A percentile compares a stretch with the other conserved stretches of the same genome.
Conservation (phyloP, 305 asterid genomes). For the Striga hermonthica region DNA sequence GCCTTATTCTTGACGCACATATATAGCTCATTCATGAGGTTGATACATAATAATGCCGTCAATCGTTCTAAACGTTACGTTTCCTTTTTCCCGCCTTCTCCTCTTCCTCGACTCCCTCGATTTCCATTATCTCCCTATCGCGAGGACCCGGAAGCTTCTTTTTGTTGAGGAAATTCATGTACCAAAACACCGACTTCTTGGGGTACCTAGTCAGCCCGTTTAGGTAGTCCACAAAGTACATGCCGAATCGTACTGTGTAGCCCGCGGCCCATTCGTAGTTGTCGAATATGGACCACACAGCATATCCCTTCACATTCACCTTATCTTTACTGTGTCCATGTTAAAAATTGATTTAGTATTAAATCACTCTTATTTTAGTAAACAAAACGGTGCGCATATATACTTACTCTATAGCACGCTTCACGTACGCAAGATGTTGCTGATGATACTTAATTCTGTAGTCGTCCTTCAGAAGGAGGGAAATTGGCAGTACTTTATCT, state of each 20-base stretch:
- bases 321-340: constrained; percentile 26
- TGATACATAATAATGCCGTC: too few species aligned
- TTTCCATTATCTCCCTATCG: background rate
- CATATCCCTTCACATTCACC: constrained; percentile 27
- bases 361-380: too few species aligned
- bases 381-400: background rate
- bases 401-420: constrained; percentile 39
- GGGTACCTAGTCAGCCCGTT: constrained; percentile 30
- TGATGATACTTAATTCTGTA: constrained; percentile 29
- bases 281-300: constrained; percentile 34
- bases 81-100: background rate
- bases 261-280: constrained; percentile 45
- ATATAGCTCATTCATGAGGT: too few species aligned
- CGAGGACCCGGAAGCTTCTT: background rate
- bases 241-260: constrained; percentile 39
- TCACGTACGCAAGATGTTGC: constrained; percentile 33
- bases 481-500: constrained; percentile 2
- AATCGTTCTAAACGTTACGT: too few species aligned
- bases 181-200: constrained; percentile 21
- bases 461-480: constrained; percentile 32
- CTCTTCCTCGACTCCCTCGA: background rate
- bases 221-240: constrained; percentile 36
- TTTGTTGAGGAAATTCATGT: constrained; percentile 22
- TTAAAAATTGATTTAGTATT: too few species aligned
- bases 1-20: too few species aligned